Evolutionary conservation across 768 basidiomycete species (phyloP).

Genomic region (Rhizopogon salebrosus): DNA sequence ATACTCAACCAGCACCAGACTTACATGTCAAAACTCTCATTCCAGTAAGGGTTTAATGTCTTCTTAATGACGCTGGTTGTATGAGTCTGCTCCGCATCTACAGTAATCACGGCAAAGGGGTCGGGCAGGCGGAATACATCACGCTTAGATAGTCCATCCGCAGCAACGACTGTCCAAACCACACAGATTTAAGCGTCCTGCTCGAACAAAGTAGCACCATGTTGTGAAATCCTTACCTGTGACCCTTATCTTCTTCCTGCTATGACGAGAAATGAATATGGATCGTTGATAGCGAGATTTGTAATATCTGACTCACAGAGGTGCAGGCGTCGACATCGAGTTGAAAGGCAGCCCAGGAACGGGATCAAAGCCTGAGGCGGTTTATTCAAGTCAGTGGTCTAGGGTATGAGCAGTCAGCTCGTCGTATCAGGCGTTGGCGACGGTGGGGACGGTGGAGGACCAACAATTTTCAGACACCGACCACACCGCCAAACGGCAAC

Average conservation of each 20-base stretch:
- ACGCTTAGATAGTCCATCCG: conserved; percentile 88
- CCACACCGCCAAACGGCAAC: neutral
- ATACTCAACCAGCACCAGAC: conserved; percentile 18
- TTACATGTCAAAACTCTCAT: conserved; percentile 96
- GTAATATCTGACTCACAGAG: conserved; percentile 18
- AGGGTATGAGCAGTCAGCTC: neutral
- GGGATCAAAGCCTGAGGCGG: neutral
- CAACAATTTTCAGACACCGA: conserved; percentile 28
- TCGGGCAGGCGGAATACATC: conserved; percentile 96
- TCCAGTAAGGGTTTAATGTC: conserved; percentile 94
- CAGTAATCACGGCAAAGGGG: conserved; percentile 97
- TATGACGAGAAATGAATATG: conserved; percentile 13
- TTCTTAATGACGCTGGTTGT: conserved; percentile 97
- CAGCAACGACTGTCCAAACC: conserved; percentile 74
- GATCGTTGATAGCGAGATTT: neutral
- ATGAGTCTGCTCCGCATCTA: conserved; percentile 95
- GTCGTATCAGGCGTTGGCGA: conserved; percentile 9
- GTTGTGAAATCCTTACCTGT: conserved; percentile 46
- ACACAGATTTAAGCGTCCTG: conserved; percentile 3
- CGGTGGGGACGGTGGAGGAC: conserved; percentile 8
- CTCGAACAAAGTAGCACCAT: neutral
- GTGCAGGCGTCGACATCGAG: conserved; percentile 22
- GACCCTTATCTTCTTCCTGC: conserved; percentile 73
- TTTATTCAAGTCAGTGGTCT: neutral
- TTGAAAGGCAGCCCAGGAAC: neutral